A percentile compares a stretch with the other conserved stretches of the same genome.
Conservation (phyloP, 345 rosid genomes). For the Microthlaspi erraticum region DNA sequence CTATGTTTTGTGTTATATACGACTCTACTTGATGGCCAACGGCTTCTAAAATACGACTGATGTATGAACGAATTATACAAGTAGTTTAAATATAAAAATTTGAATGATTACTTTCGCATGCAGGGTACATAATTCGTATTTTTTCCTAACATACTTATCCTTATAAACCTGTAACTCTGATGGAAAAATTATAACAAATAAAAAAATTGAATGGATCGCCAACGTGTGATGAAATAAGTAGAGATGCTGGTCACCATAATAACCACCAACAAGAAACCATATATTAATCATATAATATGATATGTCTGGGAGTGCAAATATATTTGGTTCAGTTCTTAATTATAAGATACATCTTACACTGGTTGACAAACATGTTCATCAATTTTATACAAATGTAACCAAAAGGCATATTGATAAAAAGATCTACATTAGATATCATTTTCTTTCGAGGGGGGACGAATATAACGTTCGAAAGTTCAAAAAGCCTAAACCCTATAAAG, state of each 20-base stretch:
- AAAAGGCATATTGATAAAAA: background rate
- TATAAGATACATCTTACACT: conserved; percentile 14
- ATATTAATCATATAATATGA: background rate
- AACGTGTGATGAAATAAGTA: conserved; percentile 22
- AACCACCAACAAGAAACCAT: conserved; percentile 23
- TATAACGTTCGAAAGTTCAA: conserved; percentile 34
- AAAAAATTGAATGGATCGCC: background rate
- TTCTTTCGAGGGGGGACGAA: conserved; percentile 27
- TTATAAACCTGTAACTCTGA: no score
- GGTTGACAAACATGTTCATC: conserved; percentile 19
- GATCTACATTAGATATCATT: conserved; percentile 5
- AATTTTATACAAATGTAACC: conserved; percentile 29
- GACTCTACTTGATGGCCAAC: conserved; percentile 1
- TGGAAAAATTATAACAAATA: no score
- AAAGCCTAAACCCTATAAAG: conserved; percentile 46
- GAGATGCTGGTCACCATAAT: background rate
- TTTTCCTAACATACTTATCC: background rate
- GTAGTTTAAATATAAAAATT: background rate
- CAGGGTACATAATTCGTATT: background rate
- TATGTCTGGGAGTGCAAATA: background rate
- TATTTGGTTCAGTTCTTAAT: conserved; percentile 10
- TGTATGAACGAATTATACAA: background rate
- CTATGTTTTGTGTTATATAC: conserved; percentile 7
- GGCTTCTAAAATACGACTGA: background rate
- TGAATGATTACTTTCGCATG: conserved; percentile 3